Evolutionary conservation across 2,329 filamentous ascomycete genomes (phyloP).

Genomic region (Beauveria sp.): DNA sequence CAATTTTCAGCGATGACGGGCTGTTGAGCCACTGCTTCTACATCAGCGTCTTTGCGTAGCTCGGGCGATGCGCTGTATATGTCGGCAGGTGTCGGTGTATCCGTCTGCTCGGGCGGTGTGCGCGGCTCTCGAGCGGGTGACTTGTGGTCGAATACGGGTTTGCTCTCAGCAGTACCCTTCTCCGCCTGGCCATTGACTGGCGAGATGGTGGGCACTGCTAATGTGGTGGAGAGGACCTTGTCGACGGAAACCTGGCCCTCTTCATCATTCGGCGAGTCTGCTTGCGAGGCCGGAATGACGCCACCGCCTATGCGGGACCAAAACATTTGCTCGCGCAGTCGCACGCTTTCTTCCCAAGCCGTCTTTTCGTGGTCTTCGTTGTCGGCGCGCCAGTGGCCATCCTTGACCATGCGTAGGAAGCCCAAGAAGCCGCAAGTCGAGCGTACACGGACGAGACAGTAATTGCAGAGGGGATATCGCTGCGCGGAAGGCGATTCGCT

Average conservation of each 20-base stretch:
- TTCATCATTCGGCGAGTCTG: conserved; percentile 1
- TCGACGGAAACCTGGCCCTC: neutral
- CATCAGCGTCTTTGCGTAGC: neutral
- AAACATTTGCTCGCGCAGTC: conserved; percentile 89
- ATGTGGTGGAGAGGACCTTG: neutral
- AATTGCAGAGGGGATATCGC: conserved; percentile 81
- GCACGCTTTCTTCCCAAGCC: conserved; percentile 92
- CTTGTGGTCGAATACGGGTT: conserved; percentile 4
- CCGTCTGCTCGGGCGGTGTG: conserved; percentile 9
- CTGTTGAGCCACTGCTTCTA: neutral
- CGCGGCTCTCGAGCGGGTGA: conserved; percentile 3
- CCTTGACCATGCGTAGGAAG: conserved; percentile 83
- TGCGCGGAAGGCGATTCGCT: conserved; percentile 82
- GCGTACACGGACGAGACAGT: conserved; percentile 76
- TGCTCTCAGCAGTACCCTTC: neutral
- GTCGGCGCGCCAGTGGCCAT: conserved; percentile 83
- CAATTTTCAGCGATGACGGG: conserved; percentile 2
- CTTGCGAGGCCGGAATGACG: conserved; percentile 59
- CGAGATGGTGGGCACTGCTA: neutral
- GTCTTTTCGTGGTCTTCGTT: conserved; percentile 76
- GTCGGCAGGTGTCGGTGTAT: neutral
- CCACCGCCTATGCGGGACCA: conserved; percentile 91
- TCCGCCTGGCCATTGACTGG: neutral
- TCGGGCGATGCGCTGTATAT: neutral
- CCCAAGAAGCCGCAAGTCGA: conserved; percentile 89